Base-by-base conservation (phyloP, 768 basidiomycete genomes). In the Xerocomus potaroensis region DNA sequence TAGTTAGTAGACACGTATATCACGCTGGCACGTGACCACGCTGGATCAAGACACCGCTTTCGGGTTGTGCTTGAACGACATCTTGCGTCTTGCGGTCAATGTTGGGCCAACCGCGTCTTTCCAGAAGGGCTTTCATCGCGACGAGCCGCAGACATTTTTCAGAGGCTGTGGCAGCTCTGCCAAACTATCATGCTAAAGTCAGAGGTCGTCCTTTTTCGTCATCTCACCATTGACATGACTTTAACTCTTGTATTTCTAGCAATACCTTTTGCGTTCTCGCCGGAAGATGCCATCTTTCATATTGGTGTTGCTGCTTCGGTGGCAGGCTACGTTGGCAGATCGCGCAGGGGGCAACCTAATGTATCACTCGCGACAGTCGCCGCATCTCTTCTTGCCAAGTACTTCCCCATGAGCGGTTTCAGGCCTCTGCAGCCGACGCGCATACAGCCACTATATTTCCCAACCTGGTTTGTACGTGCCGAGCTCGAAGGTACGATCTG, bases 391-490 rank as follows among this genome's bases (percentile, higher is more conserved):
- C 57, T 71, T 31, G 68, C 72, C 15, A 65, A 66, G 23, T 61
- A 62, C 41, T 53, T 79, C 23, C 72, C 73, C 3, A 58, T 55
- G 19, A 58, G 69, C 24, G 70, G 70, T 5, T 67, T 70, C 50
- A 60, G 66, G 33, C 64, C 70, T 40, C 49, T 75, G 4, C 70
- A 56, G 39, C 81, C 82, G 19, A 59, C 64, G 11, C 73, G 70
- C 19, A 69, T 80, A 21, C 65, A 71, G 37, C 73, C 81, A 7
- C 63, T 80, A 3, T 86, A 84, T 57, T 76, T 81, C 42, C 83
- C 83, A 4, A 74, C 71, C 10, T 86, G 83, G 83, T 67, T 80
- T 24, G 62, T 84, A 24, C 77, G 79, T 52, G 78, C 72, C 8
- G 77, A 81, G 58, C 55, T 79, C 15, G 65, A 75, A 53, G 72